Conservation (phyloP, 1,284 basidiomycete genomes). For the Pascua guehoae region DNA sequence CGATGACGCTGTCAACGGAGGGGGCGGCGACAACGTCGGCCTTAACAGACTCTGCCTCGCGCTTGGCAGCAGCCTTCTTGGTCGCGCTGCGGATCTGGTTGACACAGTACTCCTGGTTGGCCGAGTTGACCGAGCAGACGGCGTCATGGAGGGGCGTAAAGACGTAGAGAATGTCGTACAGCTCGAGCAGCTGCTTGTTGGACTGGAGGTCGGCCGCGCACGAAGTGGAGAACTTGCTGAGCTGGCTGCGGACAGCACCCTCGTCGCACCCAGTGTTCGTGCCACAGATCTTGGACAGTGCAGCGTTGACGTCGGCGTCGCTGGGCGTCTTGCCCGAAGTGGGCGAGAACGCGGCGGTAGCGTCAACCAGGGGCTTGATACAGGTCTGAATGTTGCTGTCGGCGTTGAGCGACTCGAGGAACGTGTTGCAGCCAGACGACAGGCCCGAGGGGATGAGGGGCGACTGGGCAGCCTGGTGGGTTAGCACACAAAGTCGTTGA, state of each 20-base stretch:
- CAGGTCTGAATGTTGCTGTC: conserved; percentile 61
- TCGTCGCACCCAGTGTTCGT: conserved; percentile 57
- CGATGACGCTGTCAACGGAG: conserved; percentile 17
- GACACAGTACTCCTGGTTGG: conserved; percentile 65
- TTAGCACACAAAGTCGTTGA: not conserved
- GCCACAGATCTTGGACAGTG: conserved; percentile 62
- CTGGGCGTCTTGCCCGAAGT: conserved; percentile 55
- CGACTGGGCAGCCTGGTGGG: conserved; percentile 1
- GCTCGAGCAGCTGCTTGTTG: conserved; percentile 54
- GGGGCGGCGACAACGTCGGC: conserved; percentile 10
- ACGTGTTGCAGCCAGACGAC: conserved; percentile 58
- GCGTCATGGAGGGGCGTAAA: conserved; percentile 63
- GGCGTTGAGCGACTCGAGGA: conserved; percentile 62
- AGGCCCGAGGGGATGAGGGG: conserved; percentile 57
- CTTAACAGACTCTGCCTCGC: no score
- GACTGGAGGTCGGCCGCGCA: conserved; percentile 65
- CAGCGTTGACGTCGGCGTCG: conserved; percentile 53
- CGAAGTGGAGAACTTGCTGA: conserved; percentile 64
- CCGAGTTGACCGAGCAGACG: conserved; percentile 67
- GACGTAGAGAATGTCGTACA: conserved; percentile 76
- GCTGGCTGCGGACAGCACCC: conserved; percentile 58
- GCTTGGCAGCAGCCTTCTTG: conserved; percentile 18
- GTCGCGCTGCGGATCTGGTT: conserved; percentile 45
- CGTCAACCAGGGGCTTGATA: conserved; percentile 61
- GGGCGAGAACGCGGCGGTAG: conserved; percentile 62